Percentiles rank a stretch among this genome's conserved stretches.
Conservation (phyloP, 441 rosid genomes). For the Populus hybrid region DNA sequence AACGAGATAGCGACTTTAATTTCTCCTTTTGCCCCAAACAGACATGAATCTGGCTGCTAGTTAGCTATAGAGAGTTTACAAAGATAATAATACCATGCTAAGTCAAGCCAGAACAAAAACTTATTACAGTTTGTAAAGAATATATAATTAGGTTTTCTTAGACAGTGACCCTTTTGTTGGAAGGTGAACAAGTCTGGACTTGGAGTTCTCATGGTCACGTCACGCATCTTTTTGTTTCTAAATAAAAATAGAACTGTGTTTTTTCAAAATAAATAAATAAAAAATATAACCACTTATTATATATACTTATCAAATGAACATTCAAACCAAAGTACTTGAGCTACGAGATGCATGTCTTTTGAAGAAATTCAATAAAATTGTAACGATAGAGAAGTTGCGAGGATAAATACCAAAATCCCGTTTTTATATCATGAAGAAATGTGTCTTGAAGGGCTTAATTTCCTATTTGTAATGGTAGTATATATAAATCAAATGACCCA, state of each 20-base stretch:
- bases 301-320: neutral
- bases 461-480: too few relatives aligned
- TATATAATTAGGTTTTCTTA: conserved; percentile 10
- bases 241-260: conserved; percentile 18
- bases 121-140: neutral
- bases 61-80: neutral
- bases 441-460: neutral
- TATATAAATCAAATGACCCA: too few relatives aligned
- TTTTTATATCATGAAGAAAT: neutral
- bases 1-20: conserved; percentile 38
- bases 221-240: neutral
- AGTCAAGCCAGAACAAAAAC: neutral
- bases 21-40: conserved; percentile 21
- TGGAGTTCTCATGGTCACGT: conserved; percentile 7
- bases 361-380: neutral
- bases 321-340: neutral
- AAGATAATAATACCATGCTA: neutral
- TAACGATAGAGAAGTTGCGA: neutral
- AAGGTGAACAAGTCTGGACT: neutral
- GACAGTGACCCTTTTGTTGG: conserved; percentile 29
- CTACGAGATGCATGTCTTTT: neutral
- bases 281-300: neutral
- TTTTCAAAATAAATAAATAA: neutral
- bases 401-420: conserved; percentile 8
- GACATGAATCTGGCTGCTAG: conserved; percentile 17